Base-by-base conservation (phyloP, 257 asterid species). In the Marsdenia floribunda region DNA sequence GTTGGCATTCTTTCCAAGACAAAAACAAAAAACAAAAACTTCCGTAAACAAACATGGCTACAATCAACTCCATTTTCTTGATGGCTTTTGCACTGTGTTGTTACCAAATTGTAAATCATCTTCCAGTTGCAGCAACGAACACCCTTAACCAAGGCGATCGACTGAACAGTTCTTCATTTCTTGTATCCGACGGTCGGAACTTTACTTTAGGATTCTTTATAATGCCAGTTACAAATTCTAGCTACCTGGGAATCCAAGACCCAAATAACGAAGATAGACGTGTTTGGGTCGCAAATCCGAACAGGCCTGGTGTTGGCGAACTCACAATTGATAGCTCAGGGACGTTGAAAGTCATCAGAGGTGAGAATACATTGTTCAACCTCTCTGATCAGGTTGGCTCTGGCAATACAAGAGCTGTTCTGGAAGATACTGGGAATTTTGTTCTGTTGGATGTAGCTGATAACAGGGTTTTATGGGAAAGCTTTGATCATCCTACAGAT, bases 401-500 rank as follows among this genome's bases (percentile, higher is more conserved):
- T 58, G 47, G 55, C 64, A 84, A 76, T 66, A 72, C 81, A 21
- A 78, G 83, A 0, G 90, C 88, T 40, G 72, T 73, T 5, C 63
- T 83, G 65, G 46, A 77, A 66, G 76, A 89, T 11, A 57, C 82
- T 0, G 92, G 91, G n/a, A 89, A 86, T 35, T 79, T 89, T 3
- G 79, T 87, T 22, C 49, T 83, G 0, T 71, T 59, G 57, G 84
- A 76, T 42, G 70, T 49, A 38, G 65, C 65, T 1, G 33, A 18
- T 37, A 74, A 70, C 33, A 65, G 33, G 42, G 52, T 44, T 19
- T 26, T 84, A 29, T 85, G 88, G 88, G 84, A 90, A 50, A 91
- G 96, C 64, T 86, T 82, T 37, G 93, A 89, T 78, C 78, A 85
- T 80, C 96, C 96, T 12, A 87, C 89, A 0, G 80, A 83, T 52